phyloP scores from a whole-genome alignment of 177 flowering plant species.

The Vitis hybrid region DNA sequence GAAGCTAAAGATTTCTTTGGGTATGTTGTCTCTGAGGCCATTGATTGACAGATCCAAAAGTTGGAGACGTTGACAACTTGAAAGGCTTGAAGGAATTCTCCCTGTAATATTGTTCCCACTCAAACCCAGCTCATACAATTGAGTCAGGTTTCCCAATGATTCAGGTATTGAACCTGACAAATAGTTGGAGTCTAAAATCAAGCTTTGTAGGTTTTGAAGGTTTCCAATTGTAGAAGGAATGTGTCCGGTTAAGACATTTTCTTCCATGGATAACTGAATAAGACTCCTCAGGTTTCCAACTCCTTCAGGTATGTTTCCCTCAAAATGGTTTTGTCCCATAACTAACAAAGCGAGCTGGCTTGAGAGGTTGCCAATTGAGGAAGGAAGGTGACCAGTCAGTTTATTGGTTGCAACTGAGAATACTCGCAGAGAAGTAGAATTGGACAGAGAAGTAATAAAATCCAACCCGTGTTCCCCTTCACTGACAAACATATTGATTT shows the following conservation, averaged over 20 bases:
- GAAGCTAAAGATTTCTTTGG: constrained; percentile 14
- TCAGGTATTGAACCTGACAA: constrained; percentile 18
- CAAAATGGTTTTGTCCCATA: constrained; percentile 14
- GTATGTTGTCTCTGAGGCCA: constrained; percentile 12
- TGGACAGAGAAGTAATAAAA: constrained; percentile 19
- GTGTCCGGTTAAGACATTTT: constrained; percentile 12
- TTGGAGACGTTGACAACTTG: constrained; percentile 10
- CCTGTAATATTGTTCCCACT: constrained; percentile 15
- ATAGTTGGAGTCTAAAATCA: background rate
- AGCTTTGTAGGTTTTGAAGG: constrained; percentile 8
- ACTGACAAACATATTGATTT: constrained; percentile 12
- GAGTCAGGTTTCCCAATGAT: constrained; percentile 16
- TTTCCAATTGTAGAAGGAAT: constrained; percentile 21
- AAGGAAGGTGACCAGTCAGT: constrained; percentile 20
- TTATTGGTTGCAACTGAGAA: constrained; percentile 17
- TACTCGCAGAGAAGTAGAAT: constrained; percentile 17
- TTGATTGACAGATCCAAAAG: constrained; percentile 14
- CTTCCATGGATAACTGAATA: constrained; percentile 4
- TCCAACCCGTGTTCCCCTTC: constrained; percentile 15
- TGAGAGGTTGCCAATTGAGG: constrained; percentile 22
- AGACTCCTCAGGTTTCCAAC: constrained; percentile 12
- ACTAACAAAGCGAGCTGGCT: constrained; percentile 12
- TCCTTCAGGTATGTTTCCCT: constrained; percentile 15
- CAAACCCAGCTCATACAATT: constrained; percentile 12
- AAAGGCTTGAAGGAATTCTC: constrained; percentile 18